phyloP scores from a whole-genome alignment of 2,329 filamentous ascomycete species.

The Parastagonospora avenae region DNA sequence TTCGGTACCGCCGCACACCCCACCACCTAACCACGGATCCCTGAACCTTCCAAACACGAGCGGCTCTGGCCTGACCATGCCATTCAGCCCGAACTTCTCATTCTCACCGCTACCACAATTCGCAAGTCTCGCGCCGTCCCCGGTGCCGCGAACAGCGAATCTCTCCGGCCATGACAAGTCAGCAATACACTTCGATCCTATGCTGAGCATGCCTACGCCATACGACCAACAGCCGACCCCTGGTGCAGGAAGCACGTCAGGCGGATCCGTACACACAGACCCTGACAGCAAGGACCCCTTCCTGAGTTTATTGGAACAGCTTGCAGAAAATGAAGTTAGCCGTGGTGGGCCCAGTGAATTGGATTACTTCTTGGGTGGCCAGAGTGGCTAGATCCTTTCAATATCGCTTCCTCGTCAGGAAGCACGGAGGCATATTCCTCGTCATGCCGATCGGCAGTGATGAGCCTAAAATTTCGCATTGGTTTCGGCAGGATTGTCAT shows the following conservation, averaged over 20 bases:
- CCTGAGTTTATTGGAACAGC: constrained; percentile 75
- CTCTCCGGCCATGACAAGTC: constrained; percentile 23
- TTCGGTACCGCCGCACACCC: constrained; percentile 34
- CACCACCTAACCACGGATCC: constrained; percentile 27
- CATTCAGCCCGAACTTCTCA: constrained; percentile 51
- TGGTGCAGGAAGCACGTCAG: constrained; percentile 49
- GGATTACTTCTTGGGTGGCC: constrained; percentile 71
- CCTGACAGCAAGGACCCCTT: constrained; percentile 77
- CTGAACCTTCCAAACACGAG: constrained; percentile 23
- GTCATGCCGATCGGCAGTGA: neutral
- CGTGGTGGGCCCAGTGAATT: constrained; percentile 73
- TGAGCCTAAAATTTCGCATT: neutral
- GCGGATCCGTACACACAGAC: constrained; percentile 49
- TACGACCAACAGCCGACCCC: constrained; percentile 53
- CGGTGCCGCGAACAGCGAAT: constrained; percentile 28
- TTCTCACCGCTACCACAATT: constrained; percentile 43
- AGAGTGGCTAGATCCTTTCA: constrained; percentile 27
- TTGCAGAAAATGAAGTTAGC: constrained; percentile 78
- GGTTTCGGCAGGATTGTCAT: constrained; percentile 1
- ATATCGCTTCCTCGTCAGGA: neutral
- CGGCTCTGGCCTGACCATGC: constrained; percentile 32
- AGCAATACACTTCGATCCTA: constrained; percentile 37
- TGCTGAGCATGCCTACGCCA: constrained; percentile 50
- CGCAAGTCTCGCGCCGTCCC: constrained; percentile 39
- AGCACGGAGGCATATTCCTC: neutral